Evolutionary conservation across 2,329 filamentous ascomycete genomes (phyloP).

Genomic region (Botryotinia calthae): DNA sequence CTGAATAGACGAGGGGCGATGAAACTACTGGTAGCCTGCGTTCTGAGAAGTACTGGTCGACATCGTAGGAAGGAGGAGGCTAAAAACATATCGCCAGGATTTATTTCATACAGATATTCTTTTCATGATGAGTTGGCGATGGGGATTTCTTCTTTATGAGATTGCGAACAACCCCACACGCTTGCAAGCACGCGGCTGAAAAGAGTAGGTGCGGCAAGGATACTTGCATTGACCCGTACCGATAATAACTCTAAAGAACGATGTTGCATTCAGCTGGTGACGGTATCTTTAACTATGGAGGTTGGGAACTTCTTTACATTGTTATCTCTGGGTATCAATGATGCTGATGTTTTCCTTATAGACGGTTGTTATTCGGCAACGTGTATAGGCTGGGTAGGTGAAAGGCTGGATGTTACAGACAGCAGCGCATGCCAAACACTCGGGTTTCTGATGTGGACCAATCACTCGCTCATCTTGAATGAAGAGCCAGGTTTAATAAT

Average conservation of each 20-base stretch:
- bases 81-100: not conserved
- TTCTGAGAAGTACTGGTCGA: not conserved
- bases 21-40: not conserved
- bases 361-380: not conserved
- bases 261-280: not conserved
- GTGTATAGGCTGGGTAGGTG: not conserved
- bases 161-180: not conserved
- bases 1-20: not conserved
- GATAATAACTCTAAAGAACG: not conserved
- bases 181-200: not conserved
- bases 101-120: not conserved
- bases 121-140: not conserved
- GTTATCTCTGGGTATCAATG: not conserved
- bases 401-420: not conserved
- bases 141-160: not conserved
- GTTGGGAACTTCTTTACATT: not conserved
- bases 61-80: not conserved
- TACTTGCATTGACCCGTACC: not conserved
- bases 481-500: not conserved
- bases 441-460: not conserved
- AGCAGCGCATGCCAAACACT: not conserved
- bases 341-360: not conserved
- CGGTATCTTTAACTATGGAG: not conserved
- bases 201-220: not conserved
- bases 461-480: accelerated